Base-by-base conservation (phyloP, 2,329 filamentous ascomycete species). In the Epichloe baconii region DNA sequence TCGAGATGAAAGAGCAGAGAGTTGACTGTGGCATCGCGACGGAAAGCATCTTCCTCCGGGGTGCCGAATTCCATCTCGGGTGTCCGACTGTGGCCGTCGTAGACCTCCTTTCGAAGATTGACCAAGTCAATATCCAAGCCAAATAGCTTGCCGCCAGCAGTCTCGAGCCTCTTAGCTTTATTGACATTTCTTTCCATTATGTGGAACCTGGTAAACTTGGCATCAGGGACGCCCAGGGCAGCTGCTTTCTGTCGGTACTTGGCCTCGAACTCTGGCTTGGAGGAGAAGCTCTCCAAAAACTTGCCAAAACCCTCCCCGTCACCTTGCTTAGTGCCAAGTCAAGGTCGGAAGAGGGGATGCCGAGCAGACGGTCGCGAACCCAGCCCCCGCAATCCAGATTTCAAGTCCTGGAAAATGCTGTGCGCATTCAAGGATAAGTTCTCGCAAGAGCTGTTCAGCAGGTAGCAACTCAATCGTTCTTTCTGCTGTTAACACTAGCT, bases 71-170 rank as follows among this genome's bases (percentile, higher is more conserved):
- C 52, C 54, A 57, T 55, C 12, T 52, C 49, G 1, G 56, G 54
- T 8, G 50, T 56, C 4, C 54, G 56, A 23, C 37, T 57, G 6
- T 51, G 48, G 5, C 53, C 52, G 17, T 52, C 48, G 35, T 57
- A 57, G 3, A 55, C 50, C 40, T 57, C 56, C 38, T 56, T 57
- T 1, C 56, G 52, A 14, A 57, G 47, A 42, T 57, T 57, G 10
- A 56, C 56, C n/a, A 57, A 7, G 43, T 57, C 56, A 14, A 56
- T 42, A 3, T 57, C 54, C 14, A 57, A 19, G n/a, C 56, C 54
- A 38, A 57, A 57, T 2, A 56, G 34, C 31, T 36, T 52, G 2
- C 53, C 53, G 2, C 51, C 51, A 19, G 56, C 53, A 2, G 56
- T 56, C 45, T 57, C 56, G 12, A 57, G 53, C 37, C 53, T 42